These are phyloP conservation scores for Pseudopithomyces chartarum DNA, from an alignment of 2,329 filamentous ascomycete genomes.

Conservation along the genomic window DNA sequence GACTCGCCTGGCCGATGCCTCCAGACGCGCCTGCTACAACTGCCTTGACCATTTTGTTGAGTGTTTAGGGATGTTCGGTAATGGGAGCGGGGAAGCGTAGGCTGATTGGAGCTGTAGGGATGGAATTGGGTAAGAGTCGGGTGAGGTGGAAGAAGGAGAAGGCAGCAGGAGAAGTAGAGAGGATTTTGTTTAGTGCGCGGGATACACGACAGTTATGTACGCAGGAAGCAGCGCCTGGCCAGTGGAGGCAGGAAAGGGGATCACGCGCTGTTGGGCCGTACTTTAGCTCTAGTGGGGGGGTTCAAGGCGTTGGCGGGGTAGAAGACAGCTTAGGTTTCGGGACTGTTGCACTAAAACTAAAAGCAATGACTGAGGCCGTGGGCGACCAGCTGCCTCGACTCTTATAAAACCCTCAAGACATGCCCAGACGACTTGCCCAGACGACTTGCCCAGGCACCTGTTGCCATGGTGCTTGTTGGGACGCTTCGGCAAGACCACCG, in stretches of 20 bases:
- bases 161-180: slow-evolving; percentile 9
- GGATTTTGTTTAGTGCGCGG: slow-evolving; percentile 22
- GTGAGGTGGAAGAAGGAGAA: slow-evolving; percentile 8
- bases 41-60: slow-evolving; percentile 48
- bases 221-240: slow-evolving; percentile 30
- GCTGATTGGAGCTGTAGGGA: slow-evolving; percentile 10
- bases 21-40: slow-evolving; percentile 91
- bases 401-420: neutral
- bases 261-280: slow-evolving; percentile 8
- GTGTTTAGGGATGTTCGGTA: slow-evolving; percentile 9
- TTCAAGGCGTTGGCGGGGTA: slow-evolving; percentile 5
- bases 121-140: slow-evolving; percentile 23
- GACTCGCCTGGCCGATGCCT: slow-evolving; percentile 91
- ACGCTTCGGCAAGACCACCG: neutral
- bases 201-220: slow-evolving; percentile 19
- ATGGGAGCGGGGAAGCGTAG: slow-evolving; percentile 20
- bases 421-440: neutral
- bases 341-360: neutral
- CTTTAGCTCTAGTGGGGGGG: neutral
- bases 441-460: neutral
- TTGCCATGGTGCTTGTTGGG: neutral
- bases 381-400: slow-evolving; percentile 1
- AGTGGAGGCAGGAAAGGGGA: slow-evolving; percentile 27
- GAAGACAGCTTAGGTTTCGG: slow-evolving; percentile 1
- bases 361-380: neutral